Percentiles rank a stretch among this genome's conserved stretches.
phyloP scores from a whole-genome alignment of 75 land plant species.

The Sequoia sempervirens region DNA sequence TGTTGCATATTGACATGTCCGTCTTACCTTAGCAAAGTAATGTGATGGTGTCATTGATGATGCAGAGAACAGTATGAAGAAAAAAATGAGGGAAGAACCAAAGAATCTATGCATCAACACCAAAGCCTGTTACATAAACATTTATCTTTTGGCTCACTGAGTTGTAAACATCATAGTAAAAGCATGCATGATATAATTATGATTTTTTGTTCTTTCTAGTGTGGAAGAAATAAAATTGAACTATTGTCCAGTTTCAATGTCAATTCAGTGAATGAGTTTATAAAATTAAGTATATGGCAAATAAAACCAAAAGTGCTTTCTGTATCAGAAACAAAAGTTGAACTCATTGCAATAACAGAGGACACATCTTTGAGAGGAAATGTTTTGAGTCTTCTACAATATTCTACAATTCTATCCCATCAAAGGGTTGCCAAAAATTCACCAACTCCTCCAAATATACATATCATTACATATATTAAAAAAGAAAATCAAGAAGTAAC shows the following conservation, averaged over 20 bases:
- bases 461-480: not conserved
- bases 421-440: not conserved
- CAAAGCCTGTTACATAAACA: conserved; percentile 71
- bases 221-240: not conserved
- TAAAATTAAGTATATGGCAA: not conserved
- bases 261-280: not conserved
- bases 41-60: conserved; percentile 31
- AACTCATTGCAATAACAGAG: not conserved
- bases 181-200: not conserved
- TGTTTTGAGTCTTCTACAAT: not conserved
- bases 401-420: not conserved
- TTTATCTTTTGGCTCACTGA: not conserved
- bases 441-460: not conserved
- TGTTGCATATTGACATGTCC: not conserved
- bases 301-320: not conserved
- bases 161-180: not conserved
- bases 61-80: conserved; percentile 67
- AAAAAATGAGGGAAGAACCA: conserved; percentile 67
- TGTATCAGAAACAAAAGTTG: not conserved
- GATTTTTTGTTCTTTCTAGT: too few species aligned
- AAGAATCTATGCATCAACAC: conserved; percentile 84
- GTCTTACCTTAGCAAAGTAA: conserved; percentile 27
- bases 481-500: not conserved
- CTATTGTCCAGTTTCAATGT: not conserved
- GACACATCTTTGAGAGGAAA: not conserved